Conservation (phyloP, 208 protist species). For the Borovskyia barvae region DNA sequence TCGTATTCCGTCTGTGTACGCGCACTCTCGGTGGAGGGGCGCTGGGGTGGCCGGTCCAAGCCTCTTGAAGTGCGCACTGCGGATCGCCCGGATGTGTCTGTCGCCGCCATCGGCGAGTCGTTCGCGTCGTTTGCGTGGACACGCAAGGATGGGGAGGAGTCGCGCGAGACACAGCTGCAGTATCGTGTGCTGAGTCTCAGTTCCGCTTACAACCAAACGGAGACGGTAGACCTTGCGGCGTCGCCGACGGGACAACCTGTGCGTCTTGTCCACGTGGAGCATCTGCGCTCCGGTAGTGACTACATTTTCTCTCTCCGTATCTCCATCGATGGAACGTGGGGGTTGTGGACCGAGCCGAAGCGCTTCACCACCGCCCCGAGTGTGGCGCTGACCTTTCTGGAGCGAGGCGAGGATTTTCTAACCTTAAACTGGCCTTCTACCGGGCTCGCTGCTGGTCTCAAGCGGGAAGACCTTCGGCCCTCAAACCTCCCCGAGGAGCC, state of each 20-base stretch:
- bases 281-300: constrained; percentile 57
- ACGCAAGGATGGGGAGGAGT: constrained; percentile 40
- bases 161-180: constrained; percentile 64
- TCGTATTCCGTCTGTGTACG: constrained; percentile 77
- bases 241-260: constrained; percentile 10
- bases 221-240: constrained; percentile 25
- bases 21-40: constrained; percentile 55
- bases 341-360: constrained; percentile 76
- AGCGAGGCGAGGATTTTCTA: constrained; percentile 90
- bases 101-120: constrained; percentile 65
- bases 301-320: constrained; percentile 73
- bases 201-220: constrained; percentile 50
- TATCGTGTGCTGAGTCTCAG: constrained; percentile 56
- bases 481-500: not conserved
- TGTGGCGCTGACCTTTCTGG: constrained; percentile 49
- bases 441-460: not conserved
- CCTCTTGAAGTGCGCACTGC: constrained; percentile 65
- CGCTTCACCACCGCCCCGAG: constrained; percentile 51
- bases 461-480: not conserved
- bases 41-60: constrained; percentile 72
- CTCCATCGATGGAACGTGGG: constrained; percentile 80
- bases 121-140: constrained; percentile 81
- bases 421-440: constrained; percentile 57
- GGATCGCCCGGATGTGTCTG: constrained; percentile 38
- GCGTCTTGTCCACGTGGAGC: constrained; percentile 62